phyloP scores from a whole-genome alignment of 2,329 filamentous ascomycete genomes.

The Paradendryphiella salina region DNA sequence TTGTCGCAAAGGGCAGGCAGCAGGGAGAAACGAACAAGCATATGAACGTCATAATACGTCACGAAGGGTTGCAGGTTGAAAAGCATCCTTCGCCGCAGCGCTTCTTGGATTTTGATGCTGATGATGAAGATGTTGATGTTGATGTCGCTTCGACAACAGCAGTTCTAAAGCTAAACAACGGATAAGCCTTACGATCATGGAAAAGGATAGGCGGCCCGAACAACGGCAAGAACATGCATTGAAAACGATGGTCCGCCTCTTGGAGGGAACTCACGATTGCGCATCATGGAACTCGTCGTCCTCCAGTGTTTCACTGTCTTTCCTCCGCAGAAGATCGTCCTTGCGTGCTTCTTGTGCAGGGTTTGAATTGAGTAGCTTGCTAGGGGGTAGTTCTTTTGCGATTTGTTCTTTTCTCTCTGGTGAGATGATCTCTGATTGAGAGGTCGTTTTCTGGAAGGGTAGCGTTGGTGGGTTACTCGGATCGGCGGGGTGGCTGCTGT shows the following conservation, averaged over 20 bases:
- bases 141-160: slow-evolving; percentile 3
- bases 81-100: slow-evolving; percentile 13
- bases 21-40: no score
- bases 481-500: slow-evolving; percentile 9
- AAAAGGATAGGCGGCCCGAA: background rate
- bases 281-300: slow-evolving; percentile 56
- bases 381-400: slow-evolving; percentile 28
- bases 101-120: background rate
- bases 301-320: slow-evolving; percentile 50
- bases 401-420: slow-evolving; percentile 16
- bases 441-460: slow-evolving; percentile 13
- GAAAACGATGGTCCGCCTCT: background rate
- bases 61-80: slow-evolving; percentile 22
- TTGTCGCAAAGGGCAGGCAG: no score
- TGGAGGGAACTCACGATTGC: slow-evolving; percentile 35
- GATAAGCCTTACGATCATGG: slow-evolving; percentile 7
- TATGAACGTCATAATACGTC: no score
- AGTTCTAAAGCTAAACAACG: slow-evolving; percentile 8
- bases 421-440: slow-evolving; percentile 8
- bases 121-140: no score
- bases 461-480: slow-evolving; percentile 6
- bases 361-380: slow-evolving; percentile 35
- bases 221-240: background rate
- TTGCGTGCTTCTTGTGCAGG: slow-evolving; percentile 22
- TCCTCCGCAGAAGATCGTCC: slow-evolving; percentile 33